Evolutionary conservation across 2,329 filamentous ascomycete species (phyloP).

Genomic region (Neonectria magnoliae): DNA sequence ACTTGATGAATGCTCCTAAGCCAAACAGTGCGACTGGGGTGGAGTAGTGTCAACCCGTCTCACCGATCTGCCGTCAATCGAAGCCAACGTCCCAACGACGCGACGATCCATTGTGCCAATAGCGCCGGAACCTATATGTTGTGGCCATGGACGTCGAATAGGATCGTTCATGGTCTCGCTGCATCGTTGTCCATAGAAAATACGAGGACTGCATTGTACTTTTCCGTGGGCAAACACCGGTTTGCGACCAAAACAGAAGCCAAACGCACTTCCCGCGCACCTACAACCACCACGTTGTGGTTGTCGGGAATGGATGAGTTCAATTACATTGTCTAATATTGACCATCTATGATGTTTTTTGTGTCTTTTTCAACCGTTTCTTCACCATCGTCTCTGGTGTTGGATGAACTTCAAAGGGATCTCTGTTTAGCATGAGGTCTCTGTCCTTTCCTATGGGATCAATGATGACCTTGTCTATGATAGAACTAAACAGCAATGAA

Average conservation of each 20-base stretch:
- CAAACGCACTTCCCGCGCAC: neutral
- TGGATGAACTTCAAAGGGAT: constrained; percentile 6
- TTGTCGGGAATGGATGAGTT: neutral
- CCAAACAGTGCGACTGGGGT: neutral
- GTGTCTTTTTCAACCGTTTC: neutral
- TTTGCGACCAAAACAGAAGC: too few species aligned
- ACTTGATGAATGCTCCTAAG: neutral
- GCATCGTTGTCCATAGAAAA: neutral
- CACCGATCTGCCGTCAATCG: neutral
- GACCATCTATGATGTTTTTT: neutral
- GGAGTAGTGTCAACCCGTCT: neutral
- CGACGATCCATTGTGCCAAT: neutral
- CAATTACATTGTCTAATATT: neutral
- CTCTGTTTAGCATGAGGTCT: constrained; percentile 10
- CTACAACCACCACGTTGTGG: neutral
- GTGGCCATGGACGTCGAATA: too few species aligned
- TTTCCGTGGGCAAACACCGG: neutral
- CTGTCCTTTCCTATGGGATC: constrained; percentile 12
- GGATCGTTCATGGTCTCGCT: neutral
- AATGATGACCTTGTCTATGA: neutral
- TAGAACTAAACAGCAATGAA: neutral
- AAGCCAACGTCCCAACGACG: neutral
- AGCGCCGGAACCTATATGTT: neutral
- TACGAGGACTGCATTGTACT: neutral
- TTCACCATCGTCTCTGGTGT: neutral